Conservation (phyloP, 495 filamentous ascomycete species). For the Ascobolus immersus region DNA sequence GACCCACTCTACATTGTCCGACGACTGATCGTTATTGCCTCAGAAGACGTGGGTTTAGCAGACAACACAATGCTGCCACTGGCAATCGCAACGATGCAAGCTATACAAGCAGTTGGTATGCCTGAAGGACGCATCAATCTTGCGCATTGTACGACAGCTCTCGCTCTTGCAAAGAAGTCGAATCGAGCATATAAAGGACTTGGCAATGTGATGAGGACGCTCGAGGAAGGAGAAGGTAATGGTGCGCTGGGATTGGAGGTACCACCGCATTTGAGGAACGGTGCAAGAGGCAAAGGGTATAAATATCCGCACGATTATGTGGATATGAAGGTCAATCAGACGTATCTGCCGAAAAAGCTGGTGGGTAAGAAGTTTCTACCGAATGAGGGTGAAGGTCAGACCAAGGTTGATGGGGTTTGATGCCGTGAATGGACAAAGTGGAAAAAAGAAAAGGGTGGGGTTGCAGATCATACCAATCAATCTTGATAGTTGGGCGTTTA, state of each 20-base stretch:
- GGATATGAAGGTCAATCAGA: conserved; percentile 64
- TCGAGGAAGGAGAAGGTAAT: conserved; percentile 44
- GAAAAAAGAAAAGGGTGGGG: too few relatives aligned
- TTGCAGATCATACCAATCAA: too few relatives aligned
- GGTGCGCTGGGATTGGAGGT: conserved; percentile 55
- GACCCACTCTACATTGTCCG: conserved; percentile 82
- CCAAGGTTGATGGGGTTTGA: too few relatives aligned
- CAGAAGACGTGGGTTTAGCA: conserved; percentile 76
- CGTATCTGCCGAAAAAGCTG: conserved; percentile 55
- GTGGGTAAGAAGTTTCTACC: conserved; percentile 45
- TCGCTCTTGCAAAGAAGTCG: conserved; percentile 59
- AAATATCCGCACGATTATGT: conserved; percentile 86
- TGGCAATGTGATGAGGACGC: conserved; percentile 46
- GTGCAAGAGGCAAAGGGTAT: conserved; percentile 74
- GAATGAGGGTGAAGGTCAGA: too few relatives aligned
- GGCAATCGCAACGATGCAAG: conserved; percentile 59
- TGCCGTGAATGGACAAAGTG: too few relatives aligned
- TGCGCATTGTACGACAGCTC: conserved; percentile 62
- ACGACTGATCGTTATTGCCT: conserved; percentile 72
- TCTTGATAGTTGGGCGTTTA: too few relatives aligned
- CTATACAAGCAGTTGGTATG: conserved; percentile 73
- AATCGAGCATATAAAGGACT: conserved; percentile 64
- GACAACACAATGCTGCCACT: conserved; percentile 66
- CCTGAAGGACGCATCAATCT: conserved; percentile 85
- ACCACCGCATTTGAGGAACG: conserved; percentile 72